phyloP scores from a whole-genome alignment of 495 filamentous ascomycete genomes.

The Talaromyces wortmannii region DNA sequence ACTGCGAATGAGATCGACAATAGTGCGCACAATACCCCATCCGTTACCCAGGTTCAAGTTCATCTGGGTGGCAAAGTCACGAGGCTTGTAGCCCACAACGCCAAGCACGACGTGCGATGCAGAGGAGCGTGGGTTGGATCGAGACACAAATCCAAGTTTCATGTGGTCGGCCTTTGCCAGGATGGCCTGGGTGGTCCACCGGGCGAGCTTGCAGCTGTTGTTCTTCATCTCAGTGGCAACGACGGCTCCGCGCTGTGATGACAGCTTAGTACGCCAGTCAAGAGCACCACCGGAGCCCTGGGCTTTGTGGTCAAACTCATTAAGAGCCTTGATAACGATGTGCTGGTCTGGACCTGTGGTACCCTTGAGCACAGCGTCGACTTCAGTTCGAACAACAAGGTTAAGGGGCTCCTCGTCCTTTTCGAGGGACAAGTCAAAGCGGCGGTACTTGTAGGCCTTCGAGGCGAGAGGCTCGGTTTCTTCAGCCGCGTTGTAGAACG shows the following conservation, averaged over 20 bases:
- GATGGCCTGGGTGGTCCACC: constrained; percentile 95
- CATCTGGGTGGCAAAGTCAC: constrained; percentile 96
- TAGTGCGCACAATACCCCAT: constrained; percentile 97
- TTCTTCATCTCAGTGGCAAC: constrained; percentile 99
- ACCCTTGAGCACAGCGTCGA: constrained; percentile 94
- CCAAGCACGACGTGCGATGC: constrained; percentile 91
- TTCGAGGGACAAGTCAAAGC: constrained; percentile 90
- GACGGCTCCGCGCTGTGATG: constrained; percentile 87
- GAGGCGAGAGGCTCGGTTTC: constrained; percentile 88
- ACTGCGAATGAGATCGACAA: constrained; percentile 72
- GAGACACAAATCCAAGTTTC: constrained; percentile 98
- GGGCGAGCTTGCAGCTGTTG: constrained; percentile 94
- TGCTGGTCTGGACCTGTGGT: constrained; percentile 81
- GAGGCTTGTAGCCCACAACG: constrained; percentile 93
- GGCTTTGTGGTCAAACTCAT: constrained; percentile 97
- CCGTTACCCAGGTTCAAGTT: constrained; percentile 93
- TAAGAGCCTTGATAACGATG: constrained; percentile 88
- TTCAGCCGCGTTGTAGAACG: constrained; percentile 91
- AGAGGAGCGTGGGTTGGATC: constrained; percentile 80
- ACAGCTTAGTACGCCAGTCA: constrained; percentile 93
- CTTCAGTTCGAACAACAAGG: constrained; percentile 89
- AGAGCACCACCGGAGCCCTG: constrained; percentile 89
- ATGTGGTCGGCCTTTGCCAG: constrained; percentile 92
- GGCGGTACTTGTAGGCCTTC: constrained; percentile 96
- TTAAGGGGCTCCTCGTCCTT: constrained; percentile 86